These are phyloP conservation scores for Parmelia sp. DNA, from an alignment of 495 filamentous ascomycete species.

Conservation along the genomic window DNA sequence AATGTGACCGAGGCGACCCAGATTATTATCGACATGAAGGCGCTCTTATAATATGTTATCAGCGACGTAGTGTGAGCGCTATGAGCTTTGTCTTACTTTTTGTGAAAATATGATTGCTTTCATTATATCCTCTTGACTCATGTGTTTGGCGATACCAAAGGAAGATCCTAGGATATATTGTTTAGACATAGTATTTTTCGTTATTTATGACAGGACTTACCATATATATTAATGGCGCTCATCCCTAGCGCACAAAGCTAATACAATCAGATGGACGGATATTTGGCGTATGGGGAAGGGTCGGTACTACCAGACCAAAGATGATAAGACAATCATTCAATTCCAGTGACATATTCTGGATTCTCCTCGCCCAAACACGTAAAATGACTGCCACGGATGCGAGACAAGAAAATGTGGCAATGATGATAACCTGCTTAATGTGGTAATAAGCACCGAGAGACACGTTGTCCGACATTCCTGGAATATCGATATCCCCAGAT, in stretches of 20 bases:
- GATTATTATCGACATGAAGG: conserved; percentile 20
- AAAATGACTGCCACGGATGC: conserved; percentile 14
- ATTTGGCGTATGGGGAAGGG: background rate
- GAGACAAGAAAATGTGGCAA: conserved; percentile 16
- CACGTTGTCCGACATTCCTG: background rate
- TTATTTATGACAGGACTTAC: background rate
- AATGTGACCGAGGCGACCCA: conserved; percentile 30
- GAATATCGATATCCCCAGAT: background rate
- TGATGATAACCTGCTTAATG: conserved; percentile 7
- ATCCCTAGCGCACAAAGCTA: conserved; percentile 17
- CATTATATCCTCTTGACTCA: background rate
- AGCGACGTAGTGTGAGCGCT: too few relatives aligned
- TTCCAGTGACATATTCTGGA: conserved; percentile 15
- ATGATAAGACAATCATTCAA: conserved; percentile 21
- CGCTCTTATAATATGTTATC: background rate
- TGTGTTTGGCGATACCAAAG: background rate
- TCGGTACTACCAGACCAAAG: conserved; percentile 14
- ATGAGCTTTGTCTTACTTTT: conserved; percentile 10
- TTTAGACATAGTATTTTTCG: background rate
- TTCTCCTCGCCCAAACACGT: conserved; percentile 21
- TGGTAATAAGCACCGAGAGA: background rate
- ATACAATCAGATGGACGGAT: background rate
- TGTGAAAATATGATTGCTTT: conserved; percentile 19
- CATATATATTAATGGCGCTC: conserved; percentile 10
- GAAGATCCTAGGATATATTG: background rate